Evolutionary conservation across 805 yeast species (phyloP), one percentile per base, ranked within the genome.

Genomic region (Yarrowia bubula): DNA sequence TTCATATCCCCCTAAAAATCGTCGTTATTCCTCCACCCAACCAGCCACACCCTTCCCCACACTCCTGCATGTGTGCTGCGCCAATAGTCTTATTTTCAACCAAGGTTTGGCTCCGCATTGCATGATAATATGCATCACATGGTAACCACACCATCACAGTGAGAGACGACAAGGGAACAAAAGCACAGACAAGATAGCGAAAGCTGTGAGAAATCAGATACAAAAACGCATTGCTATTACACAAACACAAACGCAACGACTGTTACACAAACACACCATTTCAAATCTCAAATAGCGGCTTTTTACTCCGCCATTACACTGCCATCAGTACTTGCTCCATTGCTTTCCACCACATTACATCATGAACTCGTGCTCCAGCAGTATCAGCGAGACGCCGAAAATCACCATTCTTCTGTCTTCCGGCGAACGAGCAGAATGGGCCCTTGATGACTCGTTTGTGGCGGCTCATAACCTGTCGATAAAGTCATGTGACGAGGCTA

Each of bases 391-490:
- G 44, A 44, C 51, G n/a, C 50, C 51, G 8, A 50, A 58, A 31
- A 44, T 71, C 32, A 70, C 73, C 10, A 65, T 71, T 28, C 67
- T 71, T 32, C 60, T 71, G 18, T 67, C 69, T 15, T 55, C 73
- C 2, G 72, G 73, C 4, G 67, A 67, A 35, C 67, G 73, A 7
- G 63, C 65, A 5, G 44, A 50, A 10, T 28, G 71, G 35, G 58
- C 48, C 9, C 43, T 71, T 39, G 68, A 71, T 55, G 60, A 62
- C 43, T 41, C 39, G 32, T 71, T 67, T 42, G 50, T 71, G n/a
- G 37, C 63, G 9, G 13, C 64, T 8, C 69, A 71, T 44, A 55
- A 68, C 33, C 55, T 71, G 48, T 61, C 61, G 8, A 66, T 68
- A 39, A 50, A 63, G 22, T 66, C 67, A 2, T 69, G 72, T 13